Base-by-base conservation (phyloP, 2,329 filamentous ascomycete genomes). In the Magnaporthiopsis poae region DNA sequence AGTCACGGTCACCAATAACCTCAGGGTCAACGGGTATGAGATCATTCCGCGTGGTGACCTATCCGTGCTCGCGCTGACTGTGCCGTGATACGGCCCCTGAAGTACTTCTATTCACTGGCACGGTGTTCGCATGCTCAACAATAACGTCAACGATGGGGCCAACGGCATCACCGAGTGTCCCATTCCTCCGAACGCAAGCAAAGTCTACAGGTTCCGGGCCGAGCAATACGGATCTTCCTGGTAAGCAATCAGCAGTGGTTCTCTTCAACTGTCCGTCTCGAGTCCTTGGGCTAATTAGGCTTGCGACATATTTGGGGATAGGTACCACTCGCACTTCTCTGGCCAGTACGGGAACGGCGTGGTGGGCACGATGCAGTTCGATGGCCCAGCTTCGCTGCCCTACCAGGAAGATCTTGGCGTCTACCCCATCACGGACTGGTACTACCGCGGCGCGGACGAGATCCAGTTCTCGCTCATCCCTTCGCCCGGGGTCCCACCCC, bases 1-100 rank as follows among this genome's bases (percentile, higher is more conserved):
- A 60, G 82, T 90, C 63, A 86, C 85, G 29, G 82, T 90, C 66
- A 80, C 84, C 75, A 92, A 92, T 74, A 80, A 84, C 18, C 81
- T 90, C 1, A 79, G 79, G 13, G 75, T 72, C 21, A 80, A 79
- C 68, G 77, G 75, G 75, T 77, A 67, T 60, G 73, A 36, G 11
- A 25, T 21, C 8, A 5, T 13, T 29, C 27, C 8, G 29, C 35
- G 0, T 52, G 13, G n/a, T 18, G 27, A 27, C 18, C 25, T 25
- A 8, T 4, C 21, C n/a, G 27, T n/a, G 31, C n/a, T 2, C 13
- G n/a, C 0, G 46, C 29, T 52, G 13, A 59, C 25, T 13, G 4
- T 25, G 46, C 36, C 46, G 29, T 21, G 21, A 25, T 36, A 31
- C 2, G 60, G 31, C n/a, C 13, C 5, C 7, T 39, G 5, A 59